Conservation (phyloP, 495 filamentous ascomycete genomes). For the Aspergillus leporis region DNA sequence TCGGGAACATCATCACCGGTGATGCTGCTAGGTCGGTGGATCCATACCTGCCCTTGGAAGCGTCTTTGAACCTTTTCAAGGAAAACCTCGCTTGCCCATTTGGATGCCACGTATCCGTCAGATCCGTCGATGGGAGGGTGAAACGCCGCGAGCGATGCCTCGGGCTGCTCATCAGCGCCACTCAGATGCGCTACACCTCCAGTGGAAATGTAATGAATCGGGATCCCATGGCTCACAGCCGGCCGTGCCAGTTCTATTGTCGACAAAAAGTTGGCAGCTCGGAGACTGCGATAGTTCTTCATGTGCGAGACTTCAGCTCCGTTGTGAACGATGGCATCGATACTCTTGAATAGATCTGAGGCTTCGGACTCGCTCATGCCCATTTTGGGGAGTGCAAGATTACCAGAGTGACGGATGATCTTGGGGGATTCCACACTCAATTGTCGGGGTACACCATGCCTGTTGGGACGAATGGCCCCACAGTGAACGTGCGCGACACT, state of each 20-base stretch:
- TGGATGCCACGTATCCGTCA: neutral
- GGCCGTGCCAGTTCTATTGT: neutral
- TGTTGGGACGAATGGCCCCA: constrained; percentile 6
- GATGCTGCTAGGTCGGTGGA: no score
- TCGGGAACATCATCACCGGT: no score
- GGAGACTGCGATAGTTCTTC: neutral
- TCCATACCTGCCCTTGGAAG: constrained; percentile 21
- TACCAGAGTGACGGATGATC: neutral
- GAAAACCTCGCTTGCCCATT: constrained; percentile 9
- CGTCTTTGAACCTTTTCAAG: constrained; percentile 27
- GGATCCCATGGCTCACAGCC: neutral
- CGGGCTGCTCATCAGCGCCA: neutral
- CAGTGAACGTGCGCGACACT: constrained; percentile 20
- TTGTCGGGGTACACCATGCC: neutral
- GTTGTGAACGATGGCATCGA: constrained; percentile 1
- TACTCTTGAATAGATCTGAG: neutral
- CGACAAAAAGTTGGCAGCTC: neutral
- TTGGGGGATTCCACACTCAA: neutral
- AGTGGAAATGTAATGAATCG: neutral
- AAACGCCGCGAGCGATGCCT: neutral
- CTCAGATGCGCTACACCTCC: neutral
- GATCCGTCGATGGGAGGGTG: neutral
- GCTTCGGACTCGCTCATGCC: neutral
- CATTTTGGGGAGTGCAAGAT: neutral
- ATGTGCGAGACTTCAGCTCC: constrained; percentile 1